Base-by-base conservation (phyloP, 441 rosid genomes). In the Sinapis alba region DNA sequence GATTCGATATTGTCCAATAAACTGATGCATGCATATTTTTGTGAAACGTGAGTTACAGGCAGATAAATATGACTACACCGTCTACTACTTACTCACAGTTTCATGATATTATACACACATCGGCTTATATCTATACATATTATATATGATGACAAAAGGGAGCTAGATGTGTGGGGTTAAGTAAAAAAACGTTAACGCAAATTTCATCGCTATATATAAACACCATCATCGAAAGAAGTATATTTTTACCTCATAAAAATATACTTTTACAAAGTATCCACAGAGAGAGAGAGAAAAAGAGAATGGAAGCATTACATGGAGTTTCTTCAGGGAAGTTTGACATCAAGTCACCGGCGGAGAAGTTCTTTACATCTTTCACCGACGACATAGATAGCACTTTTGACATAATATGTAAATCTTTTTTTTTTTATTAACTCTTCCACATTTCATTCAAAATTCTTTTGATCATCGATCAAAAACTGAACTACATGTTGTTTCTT, bases 1-100 rank as follows among this genome's bases (percentile, higher is more conserved):
- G 53, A 63, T 38, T 38, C 30, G 47, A 62, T 77, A 76, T 60
- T 57, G 19, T 62, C 77, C 41, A 51, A 51, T 58, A 65, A 65
- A 58, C 34, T 20, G 59, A 30, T 38, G 71, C 54, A 15, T 20
- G 19, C 38, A 20, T 63, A 8, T 10, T 65, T 24, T 32, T 28
- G 51, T 65, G 66, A 28, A 65, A 65, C 23, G 64, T 72, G 56
- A 24, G 70, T 24, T 54, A 16, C 26, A 61, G 23, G 27, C 62
- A 50, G 67, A 62, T 16, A 64, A 64, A 65, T 23, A 15, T 65
- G 69, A 8, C 36, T 41, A 43, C 34, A 24, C 13, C 20, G 19
- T 24, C 18, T 65, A 65, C 19, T 65, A 23, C 34, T 13, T 45
- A 65, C 27, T 23, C 13, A 36, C 41, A 34, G 2, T 38, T 38